Conservation (phyloP, 495 filamentous ascomycete genomes). For the Aspergillus indologenus region DNA sequence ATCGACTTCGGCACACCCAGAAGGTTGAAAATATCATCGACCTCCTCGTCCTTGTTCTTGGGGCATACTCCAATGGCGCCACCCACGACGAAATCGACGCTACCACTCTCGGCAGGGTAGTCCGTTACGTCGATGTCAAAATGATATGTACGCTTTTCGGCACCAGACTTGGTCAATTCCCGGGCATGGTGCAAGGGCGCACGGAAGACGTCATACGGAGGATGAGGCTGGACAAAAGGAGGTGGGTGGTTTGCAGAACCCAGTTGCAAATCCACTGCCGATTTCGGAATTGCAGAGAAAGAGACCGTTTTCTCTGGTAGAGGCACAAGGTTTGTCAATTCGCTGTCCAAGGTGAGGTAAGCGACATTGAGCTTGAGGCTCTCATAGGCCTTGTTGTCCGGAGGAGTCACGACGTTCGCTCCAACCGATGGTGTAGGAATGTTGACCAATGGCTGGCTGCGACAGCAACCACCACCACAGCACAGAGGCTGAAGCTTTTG, state of each 20-base stretch:
- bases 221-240: conserved; percentile 89
- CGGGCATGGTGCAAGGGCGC: conserved; percentile 78
- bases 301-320: conserved; percentile 72
- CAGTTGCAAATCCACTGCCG: conserved; percentile 31
- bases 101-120: conserved; percentile 79
- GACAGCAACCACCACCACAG: conserved; percentile 93
- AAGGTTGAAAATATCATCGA: conserved; percentile 79
- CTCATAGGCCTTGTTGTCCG: conserved; percentile 80
- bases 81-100: conserved; percentile 92
- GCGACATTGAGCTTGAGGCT: conserved; percentile 74
- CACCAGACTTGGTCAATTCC: conserved; percentile 85
- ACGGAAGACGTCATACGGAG: conserved; percentile 84
- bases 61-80: conserved; percentile 92
- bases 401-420: conserved; percentile 55
- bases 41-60: conserved; percentile 72
- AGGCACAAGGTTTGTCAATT: conserved; percentile 64
- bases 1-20: conserved; percentile 73
- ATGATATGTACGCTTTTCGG: conserved; percentile 93
- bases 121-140: conserved; percentile 96
- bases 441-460: conserved; percentile 55
- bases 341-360: conserved; percentile 62
- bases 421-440: conserved; percentile 49
- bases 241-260: conserved; percentile 64
- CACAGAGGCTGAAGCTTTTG: conserved; percentile 64
- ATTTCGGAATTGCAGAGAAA: conserved; percentile 51